Evolutionary conservation across 768 basidiomycete genomes (phyloP).

Genomic region (Melanogaster broomeanus): DNA sequence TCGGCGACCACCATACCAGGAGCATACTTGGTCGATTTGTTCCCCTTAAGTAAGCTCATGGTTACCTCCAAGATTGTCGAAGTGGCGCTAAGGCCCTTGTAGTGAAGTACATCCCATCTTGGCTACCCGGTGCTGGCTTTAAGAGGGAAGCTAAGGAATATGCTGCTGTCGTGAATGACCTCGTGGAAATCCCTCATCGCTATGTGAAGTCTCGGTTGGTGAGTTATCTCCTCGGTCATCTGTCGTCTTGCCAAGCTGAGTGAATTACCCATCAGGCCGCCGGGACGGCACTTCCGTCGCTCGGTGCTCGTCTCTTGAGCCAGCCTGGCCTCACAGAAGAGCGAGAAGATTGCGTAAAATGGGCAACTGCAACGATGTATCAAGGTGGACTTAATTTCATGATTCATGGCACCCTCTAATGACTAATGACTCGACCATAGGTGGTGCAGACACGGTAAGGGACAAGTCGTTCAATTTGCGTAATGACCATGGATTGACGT

Average conservation of each 20-base stretch:
- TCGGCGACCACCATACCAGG: constrained; percentile 7
- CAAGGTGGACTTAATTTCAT: constrained; percentile 5
- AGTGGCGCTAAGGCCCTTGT: neutral
- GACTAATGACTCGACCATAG: constrained; percentile 2
- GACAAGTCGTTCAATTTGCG: constrained; percentile 14
- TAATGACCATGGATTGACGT: neutral
- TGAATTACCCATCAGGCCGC: constrained; percentile 5
- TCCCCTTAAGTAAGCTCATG: constrained; percentile 14
- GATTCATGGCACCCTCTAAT: too few relatives aligned
- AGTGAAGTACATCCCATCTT: constrained; percentile 28
- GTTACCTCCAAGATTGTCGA: neutral
- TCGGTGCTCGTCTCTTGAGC: constrained; percentile 10
- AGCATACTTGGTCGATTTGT: constrained; percentile 14
- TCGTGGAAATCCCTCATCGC: constrained; percentile 11
- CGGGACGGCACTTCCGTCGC: constrained; percentile 15
- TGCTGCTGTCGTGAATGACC: constrained; percentile 1
- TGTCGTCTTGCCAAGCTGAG: neutral
- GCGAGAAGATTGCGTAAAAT: constrained; percentile 16
- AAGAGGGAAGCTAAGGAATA: constrained; percentile 13
- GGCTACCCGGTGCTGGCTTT: constrained; percentile 23
- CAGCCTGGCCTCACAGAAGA: constrained; percentile 10
- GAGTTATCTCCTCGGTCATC: neutral
- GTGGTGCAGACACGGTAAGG: constrained; percentile 27
- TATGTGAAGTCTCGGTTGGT: constrained; percentile 18
- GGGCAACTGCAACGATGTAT: constrained; percentile 12